A percentile compares a stretch with the other conserved stretches of the same genome.
Evolutionary conservation across 2,329 filamentous ascomycete genomes (phyloP).

Genomic region (Paraconiothyrium brasiliense): DNA sequence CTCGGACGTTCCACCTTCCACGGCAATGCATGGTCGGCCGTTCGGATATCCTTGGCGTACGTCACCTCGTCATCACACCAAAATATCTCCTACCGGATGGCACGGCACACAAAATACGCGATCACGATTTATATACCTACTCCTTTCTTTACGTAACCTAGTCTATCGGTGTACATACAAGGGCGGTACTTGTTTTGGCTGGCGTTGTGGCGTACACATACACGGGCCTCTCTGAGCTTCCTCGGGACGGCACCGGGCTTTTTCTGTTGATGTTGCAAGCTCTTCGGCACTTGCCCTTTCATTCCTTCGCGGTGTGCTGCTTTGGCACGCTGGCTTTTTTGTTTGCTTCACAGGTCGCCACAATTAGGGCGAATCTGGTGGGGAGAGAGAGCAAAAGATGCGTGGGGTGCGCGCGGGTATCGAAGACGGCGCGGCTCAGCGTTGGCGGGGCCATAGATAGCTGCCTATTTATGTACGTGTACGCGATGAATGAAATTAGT

Average conservation of each 20-base stretch:
- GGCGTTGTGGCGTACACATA: constrained; percentile 21
- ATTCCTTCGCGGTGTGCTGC: constrained; percentile 10
- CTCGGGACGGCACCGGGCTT: neutral
- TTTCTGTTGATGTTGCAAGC: constrained; percentile 6
- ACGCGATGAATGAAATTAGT: constrained; percentile 9
- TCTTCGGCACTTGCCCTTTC: constrained; percentile 10
- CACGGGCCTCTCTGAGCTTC: constrained; percentile 11
- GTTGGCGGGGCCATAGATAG: neutral
- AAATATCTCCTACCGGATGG: constrained; percentile 10
- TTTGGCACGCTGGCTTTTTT: neutral
- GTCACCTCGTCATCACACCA: constrained; percentile 26
- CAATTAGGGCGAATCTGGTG: neutral
- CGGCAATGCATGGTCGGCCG: constrained; percentile 39
- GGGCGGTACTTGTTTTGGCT: constrained; percentile 12
- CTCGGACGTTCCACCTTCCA: constrained; percentile 30
- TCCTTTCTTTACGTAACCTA: constrained; percentile 22
- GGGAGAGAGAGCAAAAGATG: neutral
- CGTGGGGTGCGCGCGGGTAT: neutral
- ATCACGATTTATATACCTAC: constrained; percentile 15
- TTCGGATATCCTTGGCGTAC: constrained; percentile 36
- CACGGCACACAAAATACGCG: constrained; percentile 13
- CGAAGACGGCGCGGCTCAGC: neutral
- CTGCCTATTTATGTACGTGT: constrained; percentile 8
- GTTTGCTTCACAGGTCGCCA: neutral
- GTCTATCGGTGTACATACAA: constrained; percentile 21